Base-by-base conservation (phyloP, 257 asterid genomes). In the Solanum pinnatisectum region DNA sequence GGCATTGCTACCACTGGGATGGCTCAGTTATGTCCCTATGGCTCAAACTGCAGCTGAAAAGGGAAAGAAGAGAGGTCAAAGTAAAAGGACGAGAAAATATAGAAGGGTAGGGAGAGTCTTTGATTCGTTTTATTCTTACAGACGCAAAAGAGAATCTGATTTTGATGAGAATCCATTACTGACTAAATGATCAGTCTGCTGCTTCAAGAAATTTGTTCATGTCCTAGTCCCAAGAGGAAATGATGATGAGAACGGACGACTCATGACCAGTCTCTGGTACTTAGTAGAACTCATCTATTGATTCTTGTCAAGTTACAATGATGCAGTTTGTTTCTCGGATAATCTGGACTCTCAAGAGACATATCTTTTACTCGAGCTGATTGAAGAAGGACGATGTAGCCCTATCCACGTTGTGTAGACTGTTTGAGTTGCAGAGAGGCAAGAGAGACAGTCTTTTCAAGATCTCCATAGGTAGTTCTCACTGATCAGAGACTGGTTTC, bases 31-130 rank as follows among this genome's bases (percentile, higher is more conserved):
- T 36, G 92, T 95, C 73, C 96, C 98, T 8, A 71, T 13, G 63
- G 78, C 90, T 13, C 93, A 89, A 87, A 89, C 88, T 71, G 72
- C 84, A 32, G 76, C 88, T 15, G 96, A 89, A 88, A 94, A 91
- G 92, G 90, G 83, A 2, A 88, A 85, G 73, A 92, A 85, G 93
- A 87, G 30, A 30, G 91, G 94, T 14, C 85, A 88, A 85, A 93
- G 95, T 88, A 92, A 86, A 87, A 91, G 93, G 71, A 91, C 90
- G 9, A 72, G 94, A 70, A 93, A 91, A 76, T 88, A 88, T 37
- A 91, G 98, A 63, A 90, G 96, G 90, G 94, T 94, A 30, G 96
- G 98, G 18, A 92, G 93, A 87, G 91, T 94, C 15, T 85, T 89
- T 68, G 95, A 92, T 87, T 87, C 91, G 8, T 67, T 90, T 67